Base-by-base conservation (phyloP, 2,329 filamentous ascomycete genomes). In the Fonsecaea nubica region DNA sequence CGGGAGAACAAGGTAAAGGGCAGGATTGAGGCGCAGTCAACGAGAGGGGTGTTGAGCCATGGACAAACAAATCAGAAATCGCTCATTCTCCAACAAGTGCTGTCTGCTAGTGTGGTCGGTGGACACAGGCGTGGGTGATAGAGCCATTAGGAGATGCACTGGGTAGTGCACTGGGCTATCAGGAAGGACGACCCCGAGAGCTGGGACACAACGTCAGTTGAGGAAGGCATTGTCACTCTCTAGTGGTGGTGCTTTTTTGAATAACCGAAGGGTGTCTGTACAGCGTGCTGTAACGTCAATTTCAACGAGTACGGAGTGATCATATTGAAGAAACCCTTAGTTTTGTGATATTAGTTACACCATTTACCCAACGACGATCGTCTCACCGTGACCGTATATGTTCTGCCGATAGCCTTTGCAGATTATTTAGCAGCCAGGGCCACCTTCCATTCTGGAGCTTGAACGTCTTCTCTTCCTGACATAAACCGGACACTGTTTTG, bases 401-500 rank as follows among this genome's bases (percentile, higher is more conserved):
- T 15, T n/a, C 33, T 25, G 12, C n/a, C 9, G 10, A 52, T 18
- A 1, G 9, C 7, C 4, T 42, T 15, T 4, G 9, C 18, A 38
- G n/a, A 38, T 61, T 10, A 54, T 36, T 30, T 33, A 32, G 58
- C 25, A 45, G 21, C 12, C 4, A 52, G 35, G 42, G 50, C 45
- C 33, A 53, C 38, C 25, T 52, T 62, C 60, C 60, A 62, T n/a
- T 62, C 13, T 6, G 60, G 52, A 18, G 50, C 12, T n/a, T 56
- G 36, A 5, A 56, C 60, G 25, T 56, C 25, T n/a, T 18, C 9
- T 53, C 52, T 38, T 21, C 60, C 60, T 8, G 60, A 45, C 60
- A 62, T 62, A 32, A 55, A 62, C 13, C 60, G 60, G 35, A 62
- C 36, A 18, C 60, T 62, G 60, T 33, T 62, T 45, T 48, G 60